Percentiles rank a stretch among this genome's conserved stretches.
Evolutionary conservation across 352 stramenopile genomes (phyloP).

Genomic region (Pythium phragmitis): DNA sequence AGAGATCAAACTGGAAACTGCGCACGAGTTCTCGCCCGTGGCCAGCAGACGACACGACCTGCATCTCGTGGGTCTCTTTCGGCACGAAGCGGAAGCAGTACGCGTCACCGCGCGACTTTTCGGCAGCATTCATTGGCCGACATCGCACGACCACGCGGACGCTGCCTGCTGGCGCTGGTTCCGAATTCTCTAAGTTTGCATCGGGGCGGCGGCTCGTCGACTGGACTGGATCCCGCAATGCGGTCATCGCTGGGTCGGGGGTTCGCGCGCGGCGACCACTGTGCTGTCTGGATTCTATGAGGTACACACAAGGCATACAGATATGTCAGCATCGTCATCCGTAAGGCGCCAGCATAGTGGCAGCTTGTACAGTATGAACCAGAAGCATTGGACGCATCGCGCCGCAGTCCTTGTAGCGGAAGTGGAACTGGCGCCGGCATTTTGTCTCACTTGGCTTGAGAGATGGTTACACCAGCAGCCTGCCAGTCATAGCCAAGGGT

Average conservation of each 20-base stretch:
- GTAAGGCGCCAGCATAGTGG: neutral
- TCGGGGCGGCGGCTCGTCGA: neutral
- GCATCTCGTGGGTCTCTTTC: slow-evolving; percentile 49
- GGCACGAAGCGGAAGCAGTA: slow-evolving; percentile 53
- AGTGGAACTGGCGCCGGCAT: slow-evolving; percentile 13
- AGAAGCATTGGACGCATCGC: slow-evolving; percentile 12
- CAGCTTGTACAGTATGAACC: neutral
- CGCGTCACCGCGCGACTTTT: slow-evolving; percentile 47
- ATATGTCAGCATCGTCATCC: neutral
- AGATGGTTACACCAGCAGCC: neutral
- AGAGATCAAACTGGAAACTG: slow-evolving; percentile 78
- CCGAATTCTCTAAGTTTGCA: neutral
- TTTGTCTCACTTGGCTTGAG: neutral
- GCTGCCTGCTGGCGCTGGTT: slow-evolving; percentile 4
- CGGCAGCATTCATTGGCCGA: slow-evolving; percentile 54
- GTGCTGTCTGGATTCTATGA: neutral
- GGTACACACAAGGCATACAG: neutral
- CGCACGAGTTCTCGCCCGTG: slow-evolving; percentile 62
- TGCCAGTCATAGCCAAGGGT: neutral
- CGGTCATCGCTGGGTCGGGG: slow-evolving; percentile 8
- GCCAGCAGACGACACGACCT: slow-evolving; percentile 46
- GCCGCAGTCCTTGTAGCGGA: slow-evolving; percentile 10
- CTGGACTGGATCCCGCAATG: slow-evolving; percentile 1
- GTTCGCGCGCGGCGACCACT: slow-evolving; percentile 17
- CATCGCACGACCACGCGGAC: slow-evolving; percentile 68